These are phyloP conservation scores for Tylopilus rubrobrunneus DNA, from an alignment of 768 basidiomycete species.

Conservation along the genomic window DNA sequence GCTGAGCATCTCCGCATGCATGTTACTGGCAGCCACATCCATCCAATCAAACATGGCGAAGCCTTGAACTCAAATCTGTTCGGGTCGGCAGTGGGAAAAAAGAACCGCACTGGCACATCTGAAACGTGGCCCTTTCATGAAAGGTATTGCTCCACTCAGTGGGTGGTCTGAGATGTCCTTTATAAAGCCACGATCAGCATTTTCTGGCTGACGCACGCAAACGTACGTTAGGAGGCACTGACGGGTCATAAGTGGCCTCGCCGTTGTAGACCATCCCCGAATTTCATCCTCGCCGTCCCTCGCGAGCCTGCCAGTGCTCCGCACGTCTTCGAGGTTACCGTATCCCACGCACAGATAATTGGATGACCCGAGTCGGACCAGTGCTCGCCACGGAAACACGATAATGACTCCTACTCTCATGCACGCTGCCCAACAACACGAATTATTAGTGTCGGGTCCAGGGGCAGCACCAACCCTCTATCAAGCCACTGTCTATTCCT, in stretches of 20 bases:
- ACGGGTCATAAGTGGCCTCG: not conserved
- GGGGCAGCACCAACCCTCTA: not conserved
- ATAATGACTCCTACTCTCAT: not conserved
- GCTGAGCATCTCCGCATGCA: not conserved
- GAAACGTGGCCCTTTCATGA: too few relatives aligned
- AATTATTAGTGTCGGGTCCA: slow-evolving; percentile 3
- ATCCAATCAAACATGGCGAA: not conserved
- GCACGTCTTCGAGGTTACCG: not conserved
- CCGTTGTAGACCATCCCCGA: not conserved
- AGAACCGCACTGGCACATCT: too few relatives aligned
- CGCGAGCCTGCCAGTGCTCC: not conserved
- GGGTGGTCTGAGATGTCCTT: not conserved
- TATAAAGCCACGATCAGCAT: not conserved
- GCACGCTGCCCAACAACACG: not conserved
- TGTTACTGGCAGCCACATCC: not conserved
- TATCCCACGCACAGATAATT: not conserved
- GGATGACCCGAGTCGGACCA: not conserved
- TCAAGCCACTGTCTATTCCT: slow-evolving; percentile 3
- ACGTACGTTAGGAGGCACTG: not conserved
- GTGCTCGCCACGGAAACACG: not conserved
- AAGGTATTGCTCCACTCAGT: not conserved
- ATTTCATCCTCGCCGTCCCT: not conserved
- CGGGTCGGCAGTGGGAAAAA: not conserved
- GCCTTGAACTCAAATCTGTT: not conserved
- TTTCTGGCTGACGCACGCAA: not conserved